Evolutionary conservation across 768 basidiomycete genomes (phyloP).

Genomic region (Gelatoporia subvermispora): DNA sequence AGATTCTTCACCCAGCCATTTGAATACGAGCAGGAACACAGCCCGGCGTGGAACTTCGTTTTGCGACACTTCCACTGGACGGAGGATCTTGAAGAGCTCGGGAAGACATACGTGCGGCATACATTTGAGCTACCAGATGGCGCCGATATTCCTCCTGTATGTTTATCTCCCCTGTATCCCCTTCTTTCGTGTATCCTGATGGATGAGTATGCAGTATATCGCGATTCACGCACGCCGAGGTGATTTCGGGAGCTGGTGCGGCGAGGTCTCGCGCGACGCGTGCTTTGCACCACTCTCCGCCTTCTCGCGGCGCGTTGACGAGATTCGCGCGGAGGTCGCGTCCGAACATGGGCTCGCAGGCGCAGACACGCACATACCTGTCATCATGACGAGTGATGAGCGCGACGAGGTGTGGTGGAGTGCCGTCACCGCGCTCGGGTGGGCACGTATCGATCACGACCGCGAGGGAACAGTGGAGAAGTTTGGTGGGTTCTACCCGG

Average conservation of each 20-base stretch:
- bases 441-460: constrained; percentile 27
- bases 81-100: constrained; percentile 18
- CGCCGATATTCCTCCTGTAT: constrained; percentile 26
- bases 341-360: constrained; percentile 18
- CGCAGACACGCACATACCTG: constrained; percentile 11
- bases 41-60: constrained; percentile 31
- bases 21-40: constrained; percentile 24
- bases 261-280: constrained; percentile 15
- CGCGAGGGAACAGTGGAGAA: constrained; percentile 23
- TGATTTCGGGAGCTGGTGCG: constrained; percentile 31
- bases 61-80: constrained; percentile 28
- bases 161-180: background rate
- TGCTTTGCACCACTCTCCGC: constrained; percentile 33
- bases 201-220: constrained; percentile 21
- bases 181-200: background rate
- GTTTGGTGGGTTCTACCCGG: constrained; percentile 45
- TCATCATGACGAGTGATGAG: constrained; percentile 39
- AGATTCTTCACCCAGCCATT: constrained; percentile 19
- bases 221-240: constrained; percentile 27
- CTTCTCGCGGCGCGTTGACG: constrained; percentile 24
- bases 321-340: constrained; percentile 29
- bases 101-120: constrained; percentile 22
- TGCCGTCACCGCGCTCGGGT: constrained; percentile 26
- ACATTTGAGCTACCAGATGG: constrained; percentile 16
- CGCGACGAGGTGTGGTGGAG: constrained; percentile 31